These are phyloP conservation scores for Verticillium longisporum DNA, from an alignment of 2,329 filamentous ascomycete species.

Conservation along the genomic window DNA sequence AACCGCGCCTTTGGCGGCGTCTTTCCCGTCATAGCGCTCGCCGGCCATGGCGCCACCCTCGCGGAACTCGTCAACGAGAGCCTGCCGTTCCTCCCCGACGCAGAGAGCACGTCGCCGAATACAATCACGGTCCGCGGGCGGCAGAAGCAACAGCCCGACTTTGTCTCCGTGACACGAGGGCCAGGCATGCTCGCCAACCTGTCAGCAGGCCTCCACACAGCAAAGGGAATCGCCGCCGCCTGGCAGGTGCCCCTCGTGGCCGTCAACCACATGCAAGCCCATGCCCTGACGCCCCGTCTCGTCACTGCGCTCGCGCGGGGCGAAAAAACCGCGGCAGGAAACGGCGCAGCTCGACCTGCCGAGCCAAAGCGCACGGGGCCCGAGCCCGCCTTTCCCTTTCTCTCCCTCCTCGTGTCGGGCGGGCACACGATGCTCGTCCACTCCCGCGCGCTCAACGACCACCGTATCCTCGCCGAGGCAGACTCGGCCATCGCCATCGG, in stretches of 20 bases:
- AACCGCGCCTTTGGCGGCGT: constrained; percentile 71
- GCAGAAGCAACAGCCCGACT: constrained; percentile 55
- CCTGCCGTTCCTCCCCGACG: constrained; percentile 41
- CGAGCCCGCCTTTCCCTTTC: constrained; percentile 67
- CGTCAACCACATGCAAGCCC: constrained; percentile 96
- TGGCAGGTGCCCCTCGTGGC: constrained; percentile 79
- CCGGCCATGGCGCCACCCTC: constrained; percentile 68
- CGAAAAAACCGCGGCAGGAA: background rate
- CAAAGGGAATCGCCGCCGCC: constrained; percentile 79
- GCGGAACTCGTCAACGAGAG: constrained; percentile 62
- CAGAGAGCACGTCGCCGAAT: background rate
- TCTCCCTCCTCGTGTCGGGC: constrained; percentile 84
- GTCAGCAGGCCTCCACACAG: constrained; percentile 69
- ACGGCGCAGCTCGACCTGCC: background rate
- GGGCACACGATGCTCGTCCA: constrained; percentile 85
- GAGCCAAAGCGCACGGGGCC: background rate
- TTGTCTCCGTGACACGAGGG: constrained; percentile 83
- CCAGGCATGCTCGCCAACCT: constrained; percentile 83
- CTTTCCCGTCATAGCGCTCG: constrained; percentile 67
- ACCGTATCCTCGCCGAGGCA: constrained; percentile 66
- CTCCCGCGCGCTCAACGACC: constrained; percentile 60
- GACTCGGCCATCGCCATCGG: constrained; percentile 75
- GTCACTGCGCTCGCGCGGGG: constrained; percentile 50
- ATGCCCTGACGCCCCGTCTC: constrained; percentile 81
- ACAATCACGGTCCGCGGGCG: constrained; percentile 9